Conservation (phyloP, 768 basidiomycete species). For the Tylopilus sp. region DNA sequence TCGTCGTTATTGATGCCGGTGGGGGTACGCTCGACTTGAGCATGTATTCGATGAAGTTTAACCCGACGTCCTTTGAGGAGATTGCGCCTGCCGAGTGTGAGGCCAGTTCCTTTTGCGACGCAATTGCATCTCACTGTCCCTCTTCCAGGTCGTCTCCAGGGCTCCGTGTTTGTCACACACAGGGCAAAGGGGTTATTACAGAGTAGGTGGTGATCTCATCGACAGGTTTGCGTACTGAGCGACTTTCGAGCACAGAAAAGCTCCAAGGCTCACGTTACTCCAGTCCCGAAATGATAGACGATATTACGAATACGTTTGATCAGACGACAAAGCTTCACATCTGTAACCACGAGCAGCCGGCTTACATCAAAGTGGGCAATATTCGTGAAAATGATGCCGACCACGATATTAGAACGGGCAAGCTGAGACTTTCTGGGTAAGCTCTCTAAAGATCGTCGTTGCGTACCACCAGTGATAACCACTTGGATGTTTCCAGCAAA, state of each 20-base stretch:
- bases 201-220: conserved; percentile 21
- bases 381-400: conserved; percentile 30
- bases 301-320: conserved; percentile 34
- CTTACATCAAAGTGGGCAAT: conserved; percentile 39
- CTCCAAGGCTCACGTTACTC: conserved; percentile 27
- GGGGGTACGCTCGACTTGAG: conserved; percentile 42
- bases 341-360: conserved; percentile 29
- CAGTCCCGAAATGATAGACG: conserved; percentile 28
- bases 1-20: conserved; percentile 49
- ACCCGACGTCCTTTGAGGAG: conserved; percentile 35
- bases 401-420: conserved; percentile 32
- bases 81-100: conserved; percentile 31
- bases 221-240: background rate
- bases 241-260: conserved; percentile 15
- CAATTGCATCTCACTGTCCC: background rate
- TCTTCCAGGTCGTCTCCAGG: conserved; percentile 35
- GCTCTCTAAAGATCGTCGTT: background rate
- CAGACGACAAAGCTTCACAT: conserved; percentile 37
- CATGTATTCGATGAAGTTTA: conserved; percentile 35
- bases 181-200: conserved; percentile 28
- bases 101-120: background rate
- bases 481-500: conserved; percentile 16
- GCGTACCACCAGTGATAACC: background rate
- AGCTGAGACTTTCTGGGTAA: conserved; percentile 34
- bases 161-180: conserved; percentile 35